phyloP scores from a whole-genome alignment of 139 green algal genomes.

The Picochlorum sp. region DNA sequence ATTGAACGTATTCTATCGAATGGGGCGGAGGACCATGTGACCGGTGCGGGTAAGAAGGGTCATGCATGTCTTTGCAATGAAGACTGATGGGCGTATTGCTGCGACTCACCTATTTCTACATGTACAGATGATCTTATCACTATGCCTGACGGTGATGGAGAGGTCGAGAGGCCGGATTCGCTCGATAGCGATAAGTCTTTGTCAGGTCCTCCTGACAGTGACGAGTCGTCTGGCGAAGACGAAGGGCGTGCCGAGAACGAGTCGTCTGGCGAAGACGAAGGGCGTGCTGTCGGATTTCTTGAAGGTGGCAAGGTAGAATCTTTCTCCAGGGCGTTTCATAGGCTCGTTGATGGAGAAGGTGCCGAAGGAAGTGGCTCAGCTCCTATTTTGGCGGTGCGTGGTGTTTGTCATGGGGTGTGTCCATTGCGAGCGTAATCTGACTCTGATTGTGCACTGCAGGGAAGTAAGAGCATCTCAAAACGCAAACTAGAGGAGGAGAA shows the following conservation, averaged over 20 bases:
- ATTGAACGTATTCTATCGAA: not conserved
- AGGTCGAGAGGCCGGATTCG: conserved; percentile 6
- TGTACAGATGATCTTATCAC: not conserved
- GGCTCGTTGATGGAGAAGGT: conserved; percentile 33
- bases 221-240: conserved; percentile 11
- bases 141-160: conserved; percentile 8
- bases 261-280: conserved; percentile 6
- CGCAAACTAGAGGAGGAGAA: conserved; percentile 44
- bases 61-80: not conserved
- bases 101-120: too few species aligned
- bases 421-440: not conserved
- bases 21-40: not conserved
- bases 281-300: conserved; percentile 23
- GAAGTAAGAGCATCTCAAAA: conserved; percentile 47
- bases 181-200: conserved; percentile 1
- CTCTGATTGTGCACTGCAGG: not conserved
- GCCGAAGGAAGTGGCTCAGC: not conserved
- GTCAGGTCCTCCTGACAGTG: not conserved
- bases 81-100: too few species aligned
- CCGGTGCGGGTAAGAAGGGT: too few species aligned
- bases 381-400: conserved; percentile 24
- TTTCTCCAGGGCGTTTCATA: conserved; percentile 65
- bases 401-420: conserved; percentile 1
- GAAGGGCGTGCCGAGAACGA: conserved; percentile 7
- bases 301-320: conserved; percentile 49